phyloP scores from a whole-genome alignment of 306 rosid species.

The Vigna hirtella region DNA sequence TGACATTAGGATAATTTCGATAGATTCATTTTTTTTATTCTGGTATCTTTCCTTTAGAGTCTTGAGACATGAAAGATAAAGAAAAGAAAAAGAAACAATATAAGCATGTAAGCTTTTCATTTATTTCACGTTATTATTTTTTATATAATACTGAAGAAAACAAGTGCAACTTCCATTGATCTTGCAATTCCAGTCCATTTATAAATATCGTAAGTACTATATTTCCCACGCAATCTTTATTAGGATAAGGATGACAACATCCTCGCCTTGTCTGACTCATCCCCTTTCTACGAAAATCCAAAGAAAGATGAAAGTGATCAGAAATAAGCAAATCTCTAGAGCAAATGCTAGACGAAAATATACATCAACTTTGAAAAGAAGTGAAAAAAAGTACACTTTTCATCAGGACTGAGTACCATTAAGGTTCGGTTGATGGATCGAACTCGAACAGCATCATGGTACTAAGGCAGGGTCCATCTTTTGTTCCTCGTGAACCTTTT shows the following conservation, averaged over 20 bases:
- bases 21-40: no score
- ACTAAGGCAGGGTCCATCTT: background rate
- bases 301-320: background rate
- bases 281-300: background rate
- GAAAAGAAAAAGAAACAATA: no score
- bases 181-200: background rate
- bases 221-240: no score
- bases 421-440: background rate
- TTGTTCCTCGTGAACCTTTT: background rate
- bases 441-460: background rate
- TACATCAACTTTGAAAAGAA: background rate
- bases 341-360: background rate
- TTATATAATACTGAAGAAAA: no score
- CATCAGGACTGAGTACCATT: background rate
- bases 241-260: background rate
- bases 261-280: background rate
- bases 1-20: no score
- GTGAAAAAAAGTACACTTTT: background rate
- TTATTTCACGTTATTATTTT: no score
- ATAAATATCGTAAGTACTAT: no score
- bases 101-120: no score
- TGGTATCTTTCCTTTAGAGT: no score
- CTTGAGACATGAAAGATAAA: no score
- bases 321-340: background rate
- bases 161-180: background rate